Evolutionary conservation across 164 flowering plant species (phyloP).

Genomic region (Umbellularia californica): DNA sequence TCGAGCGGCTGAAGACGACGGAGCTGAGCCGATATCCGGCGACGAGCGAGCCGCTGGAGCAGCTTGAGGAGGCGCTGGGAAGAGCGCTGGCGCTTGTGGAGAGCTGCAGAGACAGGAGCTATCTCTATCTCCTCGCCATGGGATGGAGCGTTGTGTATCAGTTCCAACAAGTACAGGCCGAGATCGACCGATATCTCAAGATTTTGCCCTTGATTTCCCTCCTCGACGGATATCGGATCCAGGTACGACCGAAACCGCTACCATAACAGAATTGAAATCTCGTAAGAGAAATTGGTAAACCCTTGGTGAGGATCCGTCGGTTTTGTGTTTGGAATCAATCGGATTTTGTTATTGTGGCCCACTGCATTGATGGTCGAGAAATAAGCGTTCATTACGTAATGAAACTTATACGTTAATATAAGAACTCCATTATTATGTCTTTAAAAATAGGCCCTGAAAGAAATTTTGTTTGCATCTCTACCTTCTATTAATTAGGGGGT

Average conservation of each 20-base stretch:
- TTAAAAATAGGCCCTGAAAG: too few relatives aligned
- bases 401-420: too few relatives aligned
- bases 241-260: slow-evolving; percentile 20
- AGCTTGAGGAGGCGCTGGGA: slow-evolving; percentile 32
- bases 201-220: slow-evolving; percentile 36
- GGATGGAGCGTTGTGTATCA: slow-evolving; percentile 50
- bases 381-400: too few relatives aligned
- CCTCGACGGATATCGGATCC: slow-evolving; percentile 29
- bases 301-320: background rate
- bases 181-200: slow-evolving; percentile 39
- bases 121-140: slow-evolving; percentile 42
- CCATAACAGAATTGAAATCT: background rate
- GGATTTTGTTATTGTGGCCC: background rate
- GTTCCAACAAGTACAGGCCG: slow-evolving; percentile 33
- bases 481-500: too few relatives aligned
- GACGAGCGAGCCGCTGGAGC: slow-evolving; percentile 34
- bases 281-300: too few relatives aligned
- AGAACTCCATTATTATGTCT: too few relatives aligned
- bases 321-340: background rate
- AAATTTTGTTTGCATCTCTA: too few relatives aligned
- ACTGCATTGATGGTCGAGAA: too few relatives aligned
- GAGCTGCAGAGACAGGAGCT: slow-evolving; percentile 39
- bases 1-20: slow-evolving; percentile 35
- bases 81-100: slow-evolving; percentile 24
- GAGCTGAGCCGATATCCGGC: slow-evolving; percentile 31